Conservation (phyloP, 2,329 filamentous ascomycete genomes). For the Fusarium fujikuroi region DNA sequence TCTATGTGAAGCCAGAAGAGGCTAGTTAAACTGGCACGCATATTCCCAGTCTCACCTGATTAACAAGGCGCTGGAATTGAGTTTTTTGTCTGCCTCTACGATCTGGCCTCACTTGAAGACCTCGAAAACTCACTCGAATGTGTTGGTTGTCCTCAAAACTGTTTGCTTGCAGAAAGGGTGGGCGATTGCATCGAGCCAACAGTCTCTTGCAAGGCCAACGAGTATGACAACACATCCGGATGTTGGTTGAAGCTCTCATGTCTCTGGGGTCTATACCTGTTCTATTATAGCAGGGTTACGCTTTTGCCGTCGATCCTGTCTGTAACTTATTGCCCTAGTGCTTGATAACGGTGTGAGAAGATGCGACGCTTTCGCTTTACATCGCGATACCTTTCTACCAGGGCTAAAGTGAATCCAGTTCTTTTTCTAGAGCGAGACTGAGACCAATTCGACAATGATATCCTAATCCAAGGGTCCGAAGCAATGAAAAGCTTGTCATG, state of each 20-base stretch:
- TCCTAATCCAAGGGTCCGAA: neutral
- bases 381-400: neutral
- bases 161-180: constrained; percentile 4
- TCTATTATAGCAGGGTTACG: constrained; percentile 2
- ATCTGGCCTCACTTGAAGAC: neutral
- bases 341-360: neutral
- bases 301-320: neutral
- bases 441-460: neutral
- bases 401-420: neutral
- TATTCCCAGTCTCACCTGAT: constrained; percentile 42
- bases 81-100: neutral
- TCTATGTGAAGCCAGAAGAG: constrained; percentile 1
- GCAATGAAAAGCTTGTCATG: neutral
- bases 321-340: neutral
- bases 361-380: neutral
- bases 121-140: constrained; percentile 8
- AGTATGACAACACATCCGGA: constrained; percentile 22
- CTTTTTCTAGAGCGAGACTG: no score
- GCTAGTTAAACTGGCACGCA: constrained; percentile 32
- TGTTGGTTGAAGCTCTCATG: constrained; percentile 3
- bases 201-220: constrained; percentile 1
- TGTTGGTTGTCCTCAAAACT: constrained; percentile 12
- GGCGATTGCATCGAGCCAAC: constrained; percentile 24
- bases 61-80: neutral
- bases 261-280: neutral